Evolutionary conservation across 805 yeast genomes (phyloP), one percentile per base, ranked within the genome.

Genomic region (Hermanozyma aechmeae): DNA sequence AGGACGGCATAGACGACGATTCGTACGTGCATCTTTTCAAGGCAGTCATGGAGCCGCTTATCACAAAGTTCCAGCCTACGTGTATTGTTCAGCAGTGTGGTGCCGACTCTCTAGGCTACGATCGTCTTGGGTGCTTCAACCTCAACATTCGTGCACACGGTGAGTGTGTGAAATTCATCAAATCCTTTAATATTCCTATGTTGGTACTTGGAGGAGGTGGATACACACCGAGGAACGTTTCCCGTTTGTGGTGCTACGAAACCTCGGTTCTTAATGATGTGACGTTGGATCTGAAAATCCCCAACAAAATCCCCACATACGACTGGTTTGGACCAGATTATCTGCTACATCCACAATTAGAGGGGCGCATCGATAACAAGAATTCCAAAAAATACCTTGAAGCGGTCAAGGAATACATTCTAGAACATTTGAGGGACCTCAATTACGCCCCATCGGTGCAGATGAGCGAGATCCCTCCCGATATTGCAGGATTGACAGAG

Each of bases 191-290:
- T 11, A 58, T 87, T 21, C 97, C 97, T 7, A 73, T 85, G 71
- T 61, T 89, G 40, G 95, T 87, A 5, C 61, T 89, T 9, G 98
- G 98, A 14, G 98, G 98, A 29, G 98, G 98, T 35, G 98, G 98
- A 13, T 89, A 89, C 56, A 92, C 98, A 2, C 95, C 95, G 50
- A 69, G 96, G 46, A 89, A 89, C 49, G 98, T 89, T 10, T 79
- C 93, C 23, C 67, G 97, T 42, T 69, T 93, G 18, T 89, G 98
- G 98, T 80, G 95, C 44, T 86, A 80, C 53, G 98, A 89, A 56
- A 89, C 97, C 1, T 77, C 87, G 22, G 64, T 83, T 15, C 58
- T 82, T 43, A 81, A 77, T 31, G 83, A 81, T 46, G 79, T 50
- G 37, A 65, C 53, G 44, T 40, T 62, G 10, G 66, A 62, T 28